Evolutionary conservation across 139 green algal species (phyloP), one percentile per base, ranked within the genome.

Genomic region (Protoeuglena noctilucae): DNA sequence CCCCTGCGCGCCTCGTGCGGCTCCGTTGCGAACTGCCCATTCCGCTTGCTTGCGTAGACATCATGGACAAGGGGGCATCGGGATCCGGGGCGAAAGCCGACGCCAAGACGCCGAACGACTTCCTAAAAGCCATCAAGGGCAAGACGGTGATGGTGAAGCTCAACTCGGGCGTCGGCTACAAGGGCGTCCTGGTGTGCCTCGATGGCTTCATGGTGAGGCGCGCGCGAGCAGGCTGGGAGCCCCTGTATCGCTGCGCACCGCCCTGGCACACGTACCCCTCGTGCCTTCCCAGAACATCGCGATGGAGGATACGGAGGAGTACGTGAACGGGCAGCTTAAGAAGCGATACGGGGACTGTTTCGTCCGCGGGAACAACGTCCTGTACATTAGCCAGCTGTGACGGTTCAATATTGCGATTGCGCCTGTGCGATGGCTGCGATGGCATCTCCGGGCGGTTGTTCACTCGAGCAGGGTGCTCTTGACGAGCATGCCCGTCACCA

Each of bases 141-240:
- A 92, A 93, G 60, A 72, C 80, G 0, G 92, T 99, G 1, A 62
- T 95, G 2, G 92, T 99, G 0, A 95, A 94, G 67, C 80, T 99
- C 4, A 97, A 96, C 65, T 93, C 80, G 1, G 92, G 92, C 0
- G 87, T 94, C 5, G 92, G 96, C 60, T 99, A 99, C 58, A 53
- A 80, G 68, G 89, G 89, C 34, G 34, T 97, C 7, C 66, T 99
- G 26, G 86, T 86, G 0, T 96, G 89, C 64, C 58, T 99, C 28
- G 92, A 99, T 67, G 92, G 92, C 22, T 99, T 95, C 74, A 99
- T 99, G 92, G n/a, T n/a, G n/a, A n/a, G n/a, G n/a, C n/a, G n/a
- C n/a, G n/a, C n/a, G n/a, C n/a, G n/a, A n/a, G n/a, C n/a, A n/a
- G n/a, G n/a, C n/a, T n/a, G n/a, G n/a, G n/a, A n/a, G n/a, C n/a